Conservation (phyloP, 1,139 yeast species). For the Candida labiduridarum region DNA sequence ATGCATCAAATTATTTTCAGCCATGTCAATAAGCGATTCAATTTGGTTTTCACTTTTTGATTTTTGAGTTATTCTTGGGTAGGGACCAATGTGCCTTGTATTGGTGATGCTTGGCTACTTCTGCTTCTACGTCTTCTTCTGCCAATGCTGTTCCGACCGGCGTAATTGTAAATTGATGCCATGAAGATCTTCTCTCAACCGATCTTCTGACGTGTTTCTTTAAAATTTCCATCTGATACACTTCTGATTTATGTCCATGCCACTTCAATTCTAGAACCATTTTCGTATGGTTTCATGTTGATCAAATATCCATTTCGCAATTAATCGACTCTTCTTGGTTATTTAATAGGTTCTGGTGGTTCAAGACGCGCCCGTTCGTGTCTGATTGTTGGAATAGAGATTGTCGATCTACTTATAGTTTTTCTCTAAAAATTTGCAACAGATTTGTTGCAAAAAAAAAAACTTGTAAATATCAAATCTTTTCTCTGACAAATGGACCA, state of each 20-base stretch:
- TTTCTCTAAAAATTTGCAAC: not conserved
- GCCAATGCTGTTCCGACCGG: no score
- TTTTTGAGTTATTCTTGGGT: not conserved
- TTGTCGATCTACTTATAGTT: no score
- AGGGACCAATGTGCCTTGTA: not conserved
- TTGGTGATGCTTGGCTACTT: no score
- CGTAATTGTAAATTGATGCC: not conserved
- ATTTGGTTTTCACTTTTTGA: not conserved
- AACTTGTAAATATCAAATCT: no score
- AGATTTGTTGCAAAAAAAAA: not conserved
- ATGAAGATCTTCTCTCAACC: not conserved
- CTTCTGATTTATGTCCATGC: not conserved
- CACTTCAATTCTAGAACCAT: not conserved
- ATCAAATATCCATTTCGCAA: not conserved
- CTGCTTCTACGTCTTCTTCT: no score
- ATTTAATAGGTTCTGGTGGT: not conserved
- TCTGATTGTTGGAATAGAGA: no score
- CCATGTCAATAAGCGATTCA: no score
- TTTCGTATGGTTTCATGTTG: not conserved
- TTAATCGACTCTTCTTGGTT: not conserved
- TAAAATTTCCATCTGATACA: conserved; percentile 1
- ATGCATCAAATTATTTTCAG: not conserved
- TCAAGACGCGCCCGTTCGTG: not conserved
- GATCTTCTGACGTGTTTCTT: not conserved
- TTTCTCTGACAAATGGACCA: not conserved